A percentile compares a stretch with the other conserved stretches of the same genome.
Evolutionary conservation across 139 green algal species (phyloP).

Genomic region (Gonium pectorale): DNA sequence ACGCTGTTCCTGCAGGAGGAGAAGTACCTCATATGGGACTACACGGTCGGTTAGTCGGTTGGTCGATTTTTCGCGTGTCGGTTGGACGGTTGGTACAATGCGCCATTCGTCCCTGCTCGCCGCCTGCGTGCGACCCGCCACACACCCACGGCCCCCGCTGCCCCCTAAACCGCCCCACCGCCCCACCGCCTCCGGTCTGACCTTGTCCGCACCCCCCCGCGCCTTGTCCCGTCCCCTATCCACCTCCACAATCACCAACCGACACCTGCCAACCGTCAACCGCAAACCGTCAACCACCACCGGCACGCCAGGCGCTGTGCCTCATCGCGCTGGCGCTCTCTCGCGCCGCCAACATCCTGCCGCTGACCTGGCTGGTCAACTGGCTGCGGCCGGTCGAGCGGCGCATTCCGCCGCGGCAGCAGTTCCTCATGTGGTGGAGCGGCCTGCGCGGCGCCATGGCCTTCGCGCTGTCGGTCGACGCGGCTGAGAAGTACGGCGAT

Average conservation of each 20-base stretch:
- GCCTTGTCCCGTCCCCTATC: too few relatives aligned
- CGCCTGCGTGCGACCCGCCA: too few relatives aligned
- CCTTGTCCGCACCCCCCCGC: too few relatives aligned
- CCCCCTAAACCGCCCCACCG: too few relatives aligned
- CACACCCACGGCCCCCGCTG: too few relatives aligned
- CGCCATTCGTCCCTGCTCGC: too few relatives aligned
- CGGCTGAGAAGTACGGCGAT: constrained; percentile 50
- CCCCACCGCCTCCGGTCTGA: too few relatives aligned
- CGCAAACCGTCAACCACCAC: too few relatives aligned
- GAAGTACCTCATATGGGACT: constrained; percentile 46
- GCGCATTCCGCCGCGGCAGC: constrained; percentile 44
- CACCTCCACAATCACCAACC: too few relatives aligned
- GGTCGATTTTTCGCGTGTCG: too few relatives aligned
- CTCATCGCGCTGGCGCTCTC: constrained; percentile 65
- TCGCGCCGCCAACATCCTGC: constrained; percentile 65
- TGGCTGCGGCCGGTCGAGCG: constrained; percentile 43
- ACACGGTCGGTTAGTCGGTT: constrained; percentile 57
- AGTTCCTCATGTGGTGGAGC: constrained; percentile 75
- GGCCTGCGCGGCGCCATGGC: constrained; percentile 73
- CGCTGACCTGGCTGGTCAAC: constrained; percentile 60
- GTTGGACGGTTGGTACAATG: too few relatives aligned
- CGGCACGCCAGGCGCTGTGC: constrained; percentile 59
- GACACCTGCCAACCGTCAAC: too few relatives aligned
- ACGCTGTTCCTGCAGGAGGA: constrained; percentile 61
- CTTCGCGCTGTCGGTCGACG: constrained; percentile 71